Evolutionary conservation across 2,329 filamentous ascomycete genomes (phyloP), one percentile per base, ranked within the genome.

Genomic region (Talaromyces funiculosus): DNA sequence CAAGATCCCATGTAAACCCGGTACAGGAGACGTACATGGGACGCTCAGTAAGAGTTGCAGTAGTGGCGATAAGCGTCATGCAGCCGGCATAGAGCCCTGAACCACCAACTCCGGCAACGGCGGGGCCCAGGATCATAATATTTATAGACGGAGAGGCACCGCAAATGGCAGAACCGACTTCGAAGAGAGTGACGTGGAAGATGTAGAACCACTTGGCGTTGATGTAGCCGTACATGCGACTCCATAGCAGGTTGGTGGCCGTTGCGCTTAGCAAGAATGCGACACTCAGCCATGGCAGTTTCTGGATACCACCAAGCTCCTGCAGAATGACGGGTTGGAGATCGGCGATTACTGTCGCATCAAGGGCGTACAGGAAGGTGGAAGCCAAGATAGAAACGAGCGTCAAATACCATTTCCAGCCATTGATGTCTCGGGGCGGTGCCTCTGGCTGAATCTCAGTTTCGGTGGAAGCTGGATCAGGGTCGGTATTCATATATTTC

Each of bases 311-410:
- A 12, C 71, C 66, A 24, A 79, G 75, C 0, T 66, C 60, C 20
- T 71, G 63, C n/a, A 78, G 65, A 16, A 80, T 74, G 22, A 69
- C 67, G 3, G 74, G 73, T 58, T 80, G 77, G 4, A 77, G 75
- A 62, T 79, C 78, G 4, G 80, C 72, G 43, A 79, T 68, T 3
- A 81, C 79, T 1, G 81, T 81, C 0, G 80, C 81, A 1, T 72
- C 69, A 10, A 71, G 61, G 20, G 64, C 64, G 53, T 59, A 69
- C 38, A 67, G 62, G 51, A 53, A 53, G 16, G 35, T 35, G 26
- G 51, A 53, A 20, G 51, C 31, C 12, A 53, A 38, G 18, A 53
- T 35, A 12, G 51, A 33, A 10, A 53, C 35, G n/a, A 35, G 31
- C n/a, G 35, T 38, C n/a, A 53, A 14, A 20, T 20, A 35, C 51